Evolutionary conservation across 2,329 filamentous ascomycete genomes (phyloP).

Genomic region (Aureobasidium sp.): DNA sequence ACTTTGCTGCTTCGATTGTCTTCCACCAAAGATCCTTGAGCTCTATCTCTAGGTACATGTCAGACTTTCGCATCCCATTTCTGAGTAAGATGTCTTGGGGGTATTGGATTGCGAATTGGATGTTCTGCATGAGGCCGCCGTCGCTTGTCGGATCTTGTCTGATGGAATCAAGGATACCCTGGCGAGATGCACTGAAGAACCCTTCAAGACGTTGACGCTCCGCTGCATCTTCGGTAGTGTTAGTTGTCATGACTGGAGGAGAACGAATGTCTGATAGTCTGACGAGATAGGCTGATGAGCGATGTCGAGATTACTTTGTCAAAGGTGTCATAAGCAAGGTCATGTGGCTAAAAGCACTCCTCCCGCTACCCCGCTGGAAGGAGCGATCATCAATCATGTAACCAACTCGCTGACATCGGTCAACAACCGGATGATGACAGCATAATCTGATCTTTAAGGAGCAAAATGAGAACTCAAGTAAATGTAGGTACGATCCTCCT

Average conservation of each 20-base stretch:
- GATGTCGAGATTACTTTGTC: no score
- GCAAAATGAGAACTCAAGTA: neutral
- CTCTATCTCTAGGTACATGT: neutral
- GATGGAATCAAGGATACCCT: neutral
- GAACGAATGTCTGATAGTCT: neutral
- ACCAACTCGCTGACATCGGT: no score
- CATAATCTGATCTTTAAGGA: no score
- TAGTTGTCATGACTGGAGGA: neutral
- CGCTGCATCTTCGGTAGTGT: neutral
- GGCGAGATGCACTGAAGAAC: neutral
- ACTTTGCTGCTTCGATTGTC: neutral
- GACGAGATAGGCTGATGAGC: neutral
- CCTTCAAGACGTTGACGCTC: neutral
- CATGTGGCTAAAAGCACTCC: no score
- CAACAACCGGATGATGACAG: no score
- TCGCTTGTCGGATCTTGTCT: neutral
- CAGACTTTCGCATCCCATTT: neutral
- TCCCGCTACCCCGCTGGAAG: no score
- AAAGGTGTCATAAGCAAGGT: no score
- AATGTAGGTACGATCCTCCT: neutral
- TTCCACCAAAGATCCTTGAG: neutral
- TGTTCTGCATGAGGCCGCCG: neutral
- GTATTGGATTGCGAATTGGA: neutral
- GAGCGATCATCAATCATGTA: no score
- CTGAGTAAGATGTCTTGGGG: neutral